Evolutionary conservation across 2,329 filamentous ascomycete genomes (phyloP).

Genomic region (Elsinoe fawcettii): DNA sequence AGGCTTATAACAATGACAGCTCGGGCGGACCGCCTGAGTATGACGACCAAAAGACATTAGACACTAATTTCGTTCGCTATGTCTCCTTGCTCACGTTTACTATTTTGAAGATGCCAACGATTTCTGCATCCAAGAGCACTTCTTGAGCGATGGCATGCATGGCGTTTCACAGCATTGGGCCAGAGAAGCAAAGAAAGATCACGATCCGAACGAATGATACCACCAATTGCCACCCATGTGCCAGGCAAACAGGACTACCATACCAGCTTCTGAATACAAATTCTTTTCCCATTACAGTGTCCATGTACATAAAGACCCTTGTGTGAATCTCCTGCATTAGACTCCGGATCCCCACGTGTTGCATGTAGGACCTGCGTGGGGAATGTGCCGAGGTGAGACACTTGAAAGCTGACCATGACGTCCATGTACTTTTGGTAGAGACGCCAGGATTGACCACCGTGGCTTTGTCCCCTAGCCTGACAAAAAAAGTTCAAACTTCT

Average conservation of each 20-base stretch:
- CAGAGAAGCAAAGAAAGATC: slow-evolving; percentile 8
- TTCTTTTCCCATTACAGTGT: not conserved
- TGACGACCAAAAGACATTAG: not conserved
- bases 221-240: slow-evolving; percentile 9
- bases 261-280: slow-evolving; percentile 11
- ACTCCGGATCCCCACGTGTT: not conserved
- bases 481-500: not conserved
- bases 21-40: not conserved
- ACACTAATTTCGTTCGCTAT: not conserved
- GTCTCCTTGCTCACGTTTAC: not conserved
- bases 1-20: slow-evolving; percentile 58
- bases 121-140: not conserved
- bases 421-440: not conserved
- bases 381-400: not conserved
- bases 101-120: not conserved
- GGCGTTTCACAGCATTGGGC: slow-evolving; percentile 12
- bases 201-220: slow-evolving; percentile 13
- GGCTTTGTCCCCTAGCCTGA: slow-evolving; percentile 2
- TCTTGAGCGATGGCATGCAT: slow-evolving; percentile 14
- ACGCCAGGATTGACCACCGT: not conserved
- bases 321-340: not conserved
- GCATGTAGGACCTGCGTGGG: not conserved
- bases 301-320: not conserved
- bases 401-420: not conserved
- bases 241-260: slow-evolving; percentile 11